phyloP scores from a whole-genome alignment of 257 asterid species.

The Echium plantagineum region DNA sequence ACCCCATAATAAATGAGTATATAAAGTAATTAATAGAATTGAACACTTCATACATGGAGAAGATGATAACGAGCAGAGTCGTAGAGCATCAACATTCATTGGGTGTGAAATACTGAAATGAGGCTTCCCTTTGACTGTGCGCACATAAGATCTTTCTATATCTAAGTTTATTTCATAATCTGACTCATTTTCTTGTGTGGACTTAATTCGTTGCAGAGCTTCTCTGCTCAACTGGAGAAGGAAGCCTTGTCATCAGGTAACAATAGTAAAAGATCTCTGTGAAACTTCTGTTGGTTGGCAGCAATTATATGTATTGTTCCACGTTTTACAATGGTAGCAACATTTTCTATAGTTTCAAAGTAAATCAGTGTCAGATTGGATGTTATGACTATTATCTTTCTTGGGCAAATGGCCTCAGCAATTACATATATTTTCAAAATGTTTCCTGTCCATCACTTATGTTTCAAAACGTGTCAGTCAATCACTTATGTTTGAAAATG shows the following conservation, averaged over 20 bases:
- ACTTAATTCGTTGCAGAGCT: slow-evolving; percentile 36
- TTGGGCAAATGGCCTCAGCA: too few relatives aligned
- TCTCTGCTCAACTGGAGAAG: slow-evolving; percentile 84
- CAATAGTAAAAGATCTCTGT: slow-evolving; percentile 1
- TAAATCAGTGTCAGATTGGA: too few relatives aligned
- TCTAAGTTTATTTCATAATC: too few relatives aligned
- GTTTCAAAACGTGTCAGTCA: too few relatives aligned
- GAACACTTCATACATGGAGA: too few relatives aligned
- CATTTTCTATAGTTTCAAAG: background rate
- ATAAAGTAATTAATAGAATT: too few relatives aligned
- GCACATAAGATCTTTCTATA: background rate
- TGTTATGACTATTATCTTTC: background rate
- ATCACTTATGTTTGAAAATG: too few relatives aligned
- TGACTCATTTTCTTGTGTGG: background rate
- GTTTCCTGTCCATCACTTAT: too few relatives aligned
- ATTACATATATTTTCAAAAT: too few relatives aligned
- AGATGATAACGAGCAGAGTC: background rate
- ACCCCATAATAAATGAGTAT: too few relatives aligned
- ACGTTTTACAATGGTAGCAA: background rate
- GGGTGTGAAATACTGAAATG: background rate
- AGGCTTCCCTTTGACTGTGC: background rate
- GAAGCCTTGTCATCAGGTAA: slow-evolving; percentile 86
- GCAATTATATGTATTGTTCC: background rate
- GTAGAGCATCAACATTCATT: background rate
- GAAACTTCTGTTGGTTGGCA: background rate